Base-by-base conservation (phyloP, 2,329 filamentous ascomycete species). In the Ophidiomyces ophidiicola region DNA sequence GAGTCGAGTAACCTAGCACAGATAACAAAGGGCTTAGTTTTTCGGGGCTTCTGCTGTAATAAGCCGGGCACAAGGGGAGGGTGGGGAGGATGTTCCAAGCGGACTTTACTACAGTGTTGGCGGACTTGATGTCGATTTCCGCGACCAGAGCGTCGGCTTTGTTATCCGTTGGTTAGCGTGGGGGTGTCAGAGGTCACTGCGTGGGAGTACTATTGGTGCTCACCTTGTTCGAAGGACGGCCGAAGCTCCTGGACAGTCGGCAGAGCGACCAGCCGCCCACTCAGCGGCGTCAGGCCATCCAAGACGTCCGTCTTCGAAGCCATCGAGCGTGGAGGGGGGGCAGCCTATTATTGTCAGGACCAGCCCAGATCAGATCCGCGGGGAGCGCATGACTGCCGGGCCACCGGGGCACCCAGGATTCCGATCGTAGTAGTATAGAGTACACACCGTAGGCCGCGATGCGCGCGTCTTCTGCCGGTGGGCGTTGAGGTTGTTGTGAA, bases 71-170 rank as follows among this genome's bases (percentile, higher is more conserved):
- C 18, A 18, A 20, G 12, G 10, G 12, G 21, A 32, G 6, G 21
- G 23, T 24, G 26, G 21, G 12, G 12, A n/a, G n/a, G n/a, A n/a
- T n/a, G n/a, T n/a, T n/a, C n/a, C n/a, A n/a, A 14, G 44, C 57
- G 42, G 48, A 66, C 64, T 65, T 62, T 36, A 62, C 51, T 32
- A 64, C 61, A 44, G 61, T 62, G 12, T 61, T 61, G 6, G 64
- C 63, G 37, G 54, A 53, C 50, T 62, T 66, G 32, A 63, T 53
- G 30, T 62, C 59, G 41, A 68, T 60, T 50, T 66, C 63, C 14
- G 59, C 58, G 33, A 62, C 59, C 39, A 62, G 63, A 10, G 63
- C 64, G 36, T 64, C 56, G 20, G 48, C 64, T 67, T 43, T 29
- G 18, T 29, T 4, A n/a, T 18, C 39, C 45, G 25, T 50, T 44